phyloP scores from a whole-genome alignment of 1,139 yeast genomes.

The Magnusiomyces fungicola region DNA sequence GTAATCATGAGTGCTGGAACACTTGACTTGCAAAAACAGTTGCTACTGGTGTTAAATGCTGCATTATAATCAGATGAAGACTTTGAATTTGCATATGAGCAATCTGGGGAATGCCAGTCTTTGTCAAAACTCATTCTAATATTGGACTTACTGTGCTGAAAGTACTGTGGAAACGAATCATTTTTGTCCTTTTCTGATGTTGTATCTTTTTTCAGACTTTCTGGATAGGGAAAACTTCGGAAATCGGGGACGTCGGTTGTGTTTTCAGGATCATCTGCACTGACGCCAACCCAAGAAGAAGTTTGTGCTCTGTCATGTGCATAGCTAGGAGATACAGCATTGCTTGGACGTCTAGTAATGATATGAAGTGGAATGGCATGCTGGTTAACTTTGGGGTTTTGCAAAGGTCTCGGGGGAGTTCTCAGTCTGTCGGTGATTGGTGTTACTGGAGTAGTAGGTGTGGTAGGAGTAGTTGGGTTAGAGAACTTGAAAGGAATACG shows the following conservation, averaged over 20 bases:
- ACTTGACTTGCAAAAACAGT: neutral
- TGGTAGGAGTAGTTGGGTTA: neutral
- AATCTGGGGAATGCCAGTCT: neutral
- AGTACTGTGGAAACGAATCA: neutral
- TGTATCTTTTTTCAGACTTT: neutral
- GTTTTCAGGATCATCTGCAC: neutral
- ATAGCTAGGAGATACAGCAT: neutral
- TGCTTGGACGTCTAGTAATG: neutral
- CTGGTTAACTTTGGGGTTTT: neutral
- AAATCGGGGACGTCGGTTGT: neutral
- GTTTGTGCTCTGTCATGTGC: neutral
- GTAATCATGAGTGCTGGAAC: neutral
- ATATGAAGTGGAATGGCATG: neutral
- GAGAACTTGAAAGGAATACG: neutral
- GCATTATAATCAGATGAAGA: neutral
- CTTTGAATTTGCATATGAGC: neutral
- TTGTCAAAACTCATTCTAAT: neutral
- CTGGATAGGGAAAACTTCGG: slow-evolving; percentile 2
- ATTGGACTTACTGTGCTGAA: neutral
- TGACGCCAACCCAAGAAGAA: neutral
- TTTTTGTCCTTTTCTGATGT: neutral
- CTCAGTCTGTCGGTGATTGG: neutral
- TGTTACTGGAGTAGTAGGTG: neutral
- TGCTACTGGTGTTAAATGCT: too few relatives aligned
- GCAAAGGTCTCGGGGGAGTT: slow-evolving; percentile 2